These are phyloP conservation scores for Lomentospora prolificans DNA, from an alignment of 2,329 filamentous ascomycete species.

Conservation along the genomic window DNA sequence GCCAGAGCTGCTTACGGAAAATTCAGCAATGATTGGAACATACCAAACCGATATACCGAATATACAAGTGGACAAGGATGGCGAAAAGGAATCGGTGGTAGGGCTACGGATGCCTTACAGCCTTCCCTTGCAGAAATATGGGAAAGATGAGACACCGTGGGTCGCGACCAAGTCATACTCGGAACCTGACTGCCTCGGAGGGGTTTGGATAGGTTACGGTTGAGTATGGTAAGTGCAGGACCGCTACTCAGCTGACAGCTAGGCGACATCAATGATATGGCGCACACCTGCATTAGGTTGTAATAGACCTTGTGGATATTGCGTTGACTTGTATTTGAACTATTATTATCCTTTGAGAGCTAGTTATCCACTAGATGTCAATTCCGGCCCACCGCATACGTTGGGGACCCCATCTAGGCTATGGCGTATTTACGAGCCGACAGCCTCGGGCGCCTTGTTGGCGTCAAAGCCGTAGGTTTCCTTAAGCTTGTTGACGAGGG, in stretches of 20 bases:
- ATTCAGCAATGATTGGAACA: conserved; percentile 54
- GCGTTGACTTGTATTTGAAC: too few relatives aligned
- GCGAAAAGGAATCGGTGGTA: conserved; percentile 33
- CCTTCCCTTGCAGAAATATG: conserved; percentile 61
- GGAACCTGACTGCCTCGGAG: conserved; percentile 52
- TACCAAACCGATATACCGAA: conserved; percentile 52
- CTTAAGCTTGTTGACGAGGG: conserved; percentile 63
- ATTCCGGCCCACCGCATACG: too few relatives aligned
- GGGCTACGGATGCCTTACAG: conserved; percentile 77
- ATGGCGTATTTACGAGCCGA: conserved; percentile 28
- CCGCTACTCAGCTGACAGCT: too few relatives aligned
- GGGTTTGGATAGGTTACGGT: conserved; percentile 21
- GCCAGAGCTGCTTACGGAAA: conserved; percentile 49
- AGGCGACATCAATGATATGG: too few relatives aligned
- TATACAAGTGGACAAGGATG: conserved; percentile 9
- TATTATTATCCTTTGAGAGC: too few relatives aligned
- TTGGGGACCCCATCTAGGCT: too few relatives aligned
- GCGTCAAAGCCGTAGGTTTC: conserved; percentile 56
- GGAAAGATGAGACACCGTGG: conserved; percentile 60
- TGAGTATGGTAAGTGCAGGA: neutral
- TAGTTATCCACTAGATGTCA: too few relatives aligned
- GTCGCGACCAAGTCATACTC: conserved; percentile 51
- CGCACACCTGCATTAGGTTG: too few relatives aligned
- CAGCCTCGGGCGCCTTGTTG: conserved; percentile 51
- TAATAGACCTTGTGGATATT: too few relatives aligned